Base-by-base conservation (phyloP, 2,329 filamentous ascomycete species). In the Sclerotinia glacialis region DNA sequence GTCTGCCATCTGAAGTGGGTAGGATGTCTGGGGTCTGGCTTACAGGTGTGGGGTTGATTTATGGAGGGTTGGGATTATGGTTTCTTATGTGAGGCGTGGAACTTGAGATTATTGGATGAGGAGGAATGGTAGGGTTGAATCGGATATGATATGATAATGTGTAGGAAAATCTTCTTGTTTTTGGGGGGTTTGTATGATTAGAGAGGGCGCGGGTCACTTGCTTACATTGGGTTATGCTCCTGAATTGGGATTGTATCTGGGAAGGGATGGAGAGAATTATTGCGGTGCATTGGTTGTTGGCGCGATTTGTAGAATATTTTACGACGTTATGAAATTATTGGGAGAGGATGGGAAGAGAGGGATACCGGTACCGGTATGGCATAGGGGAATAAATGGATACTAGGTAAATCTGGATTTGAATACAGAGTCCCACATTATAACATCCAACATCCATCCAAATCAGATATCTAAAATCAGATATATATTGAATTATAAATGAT, bases 61-160 rank as follows among this genome's bases (percentile, higher is more conserved):
- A 49, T 49, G 28, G 58, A 4, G 54, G 40, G 6, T 28, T 26
- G 42, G 28, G 44, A 16, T 14, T 49, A 16, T 40, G 53, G 53
- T 40, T 60, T 49, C 14, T 60, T 11, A 4, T n/a, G 9, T 60
- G 44, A 60, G 12, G 37, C 8, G 12, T 26, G 21, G 42, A 4
- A 14, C 7, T 34, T n/a, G 28, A 12, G 4, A 46, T 8, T 31
- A 18, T 60, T 21, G 21, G 12, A 11, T 42, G 26, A 0, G 4
- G 23, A 14, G 42, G 23, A 42, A 47, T 18, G 50, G 11, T 34
- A 16, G 26, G 5, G 11, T 21, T 4, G 3, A 9, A 3, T 16
- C 8, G 31, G 52, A 54, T 37, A n/a, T n/a, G n/a, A n/a, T n/a
- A 49, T 21, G 58, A 49, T 49, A 49, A 60, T 49, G n/a, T 49